A percentile compares a stretch with the other conserved stretches of the same genome.
Conservation (phyloP, 352 stramenopile species). For the Pythium sukuiense region DNA sequence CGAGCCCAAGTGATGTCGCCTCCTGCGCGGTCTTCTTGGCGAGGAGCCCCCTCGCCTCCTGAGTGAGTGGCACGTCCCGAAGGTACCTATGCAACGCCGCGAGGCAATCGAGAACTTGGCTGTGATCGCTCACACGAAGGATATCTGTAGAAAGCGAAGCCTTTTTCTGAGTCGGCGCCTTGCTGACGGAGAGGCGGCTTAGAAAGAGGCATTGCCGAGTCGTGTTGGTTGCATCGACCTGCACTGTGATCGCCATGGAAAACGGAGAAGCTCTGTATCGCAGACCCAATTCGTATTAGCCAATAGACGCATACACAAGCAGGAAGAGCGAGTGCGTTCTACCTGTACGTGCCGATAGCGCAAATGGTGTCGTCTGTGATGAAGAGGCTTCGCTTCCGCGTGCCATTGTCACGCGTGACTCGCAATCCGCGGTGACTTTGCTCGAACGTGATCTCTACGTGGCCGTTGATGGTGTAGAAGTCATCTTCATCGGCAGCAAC, state of each 20-base stretch:
- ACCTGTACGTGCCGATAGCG: conserved; percentile 49
- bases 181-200: conserved; percentile 22
- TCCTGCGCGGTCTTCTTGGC: conserved; percentile 10
- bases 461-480: conserved; percentile 7
- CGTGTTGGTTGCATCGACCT: conserved; percentile 39
- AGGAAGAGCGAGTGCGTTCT: too few species aligned
- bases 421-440: conserved; percentile 8
- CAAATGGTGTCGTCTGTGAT: conserved; percentile 20
- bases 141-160: background rate
- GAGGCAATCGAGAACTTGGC: conserved; percentile 39
- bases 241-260: conserved; percentile 44
- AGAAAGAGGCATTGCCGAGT: conserved; percentile 64
- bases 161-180: background rate
- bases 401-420: background rate
- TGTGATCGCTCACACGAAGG: conserved; percentile 19
- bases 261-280: conserved; percentile 66
- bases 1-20: background rate
- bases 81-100: conserved; percentile 44
- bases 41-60: conserved; percentile 40
- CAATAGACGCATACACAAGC: too few species aligned
- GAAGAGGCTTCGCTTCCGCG: conserved; percentile 2
- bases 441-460: conserved; percentile 5
- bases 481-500: conserved; percentile 13
- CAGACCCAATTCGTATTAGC: too few species aligned
- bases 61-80: conserved; percentile 43